Evolutionary conservation across 192 early-diverging fungal genomes (phyloP).

Genomic region (Nowakowskiella sp.): DNA sequence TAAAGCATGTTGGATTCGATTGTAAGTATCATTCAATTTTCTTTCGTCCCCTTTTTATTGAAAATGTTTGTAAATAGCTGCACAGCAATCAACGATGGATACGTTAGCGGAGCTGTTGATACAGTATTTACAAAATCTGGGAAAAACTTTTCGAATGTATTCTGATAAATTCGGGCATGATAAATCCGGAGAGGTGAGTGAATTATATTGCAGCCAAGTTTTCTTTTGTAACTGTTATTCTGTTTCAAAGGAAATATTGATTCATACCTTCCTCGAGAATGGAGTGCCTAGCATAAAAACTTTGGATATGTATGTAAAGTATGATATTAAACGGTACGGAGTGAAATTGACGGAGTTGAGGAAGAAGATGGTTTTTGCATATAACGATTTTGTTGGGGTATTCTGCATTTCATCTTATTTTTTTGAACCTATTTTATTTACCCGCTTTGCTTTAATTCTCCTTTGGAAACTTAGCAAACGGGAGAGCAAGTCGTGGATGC

Average conservation of each 20-base stretch:
- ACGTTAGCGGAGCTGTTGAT: slow-evolving; percentile 69
- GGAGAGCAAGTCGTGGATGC: too few relatives aligned
- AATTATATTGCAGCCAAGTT: background rate
- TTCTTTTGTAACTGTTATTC: background rate
- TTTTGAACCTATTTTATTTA: slow-evolving; percentile 3
- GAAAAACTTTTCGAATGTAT: slow-evolving; percentile 71
- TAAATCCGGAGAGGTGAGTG: slow-evolving; percentile 65
- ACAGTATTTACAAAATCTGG: slow-evolving; percentile 77
- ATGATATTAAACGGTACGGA: slow-evolving; percentile 70
- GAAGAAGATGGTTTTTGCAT: slow-evolving; percentile 63
- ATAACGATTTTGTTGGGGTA: slow-evolving; percentile 52
- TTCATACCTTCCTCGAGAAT: slow-evolving; percentile 74
- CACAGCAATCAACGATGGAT: slow-evolving; percentile 52
- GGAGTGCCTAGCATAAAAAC: slow-evolving; percentile 59
- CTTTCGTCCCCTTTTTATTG: slow-evolving; percentile 1
- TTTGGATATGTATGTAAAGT: slow-evolving; percentile 70
- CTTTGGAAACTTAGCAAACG: too few relatives aligned
- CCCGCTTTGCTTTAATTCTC: background rate
- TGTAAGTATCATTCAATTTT: slow-evolving; percentile 21
- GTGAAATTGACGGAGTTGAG: slow-evolving; percentile 67
- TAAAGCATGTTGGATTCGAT: slow-evolving; percentile 89
- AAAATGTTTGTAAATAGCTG: slow-evolving; percentile 16
- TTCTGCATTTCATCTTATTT: slow-evolving; percentile 18
- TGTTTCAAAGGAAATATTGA: slow-evolving; percentile 62
- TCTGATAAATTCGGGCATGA: slow-evolving; percentile 60